Percentiles rank a stretch among this genome's conserved stretches.
phyloP scores from a whole-genome alignment of 1,284 basidiomycete species.

The Cryptococcus jaspeensis region DNA sequence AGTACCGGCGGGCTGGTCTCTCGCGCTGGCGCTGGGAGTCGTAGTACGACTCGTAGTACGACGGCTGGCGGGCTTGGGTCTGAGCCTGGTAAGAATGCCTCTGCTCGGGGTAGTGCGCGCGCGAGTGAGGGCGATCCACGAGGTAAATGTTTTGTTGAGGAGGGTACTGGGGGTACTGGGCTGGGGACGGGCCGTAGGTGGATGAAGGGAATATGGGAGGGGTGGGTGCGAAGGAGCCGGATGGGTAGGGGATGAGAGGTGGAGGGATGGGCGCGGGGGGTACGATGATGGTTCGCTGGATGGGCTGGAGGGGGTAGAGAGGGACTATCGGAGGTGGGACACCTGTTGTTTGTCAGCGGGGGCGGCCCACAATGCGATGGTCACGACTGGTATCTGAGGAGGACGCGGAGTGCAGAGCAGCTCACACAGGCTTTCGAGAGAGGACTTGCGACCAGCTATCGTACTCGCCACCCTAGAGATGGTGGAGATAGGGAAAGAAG shows the following conservation, averaged over 20 bases:
- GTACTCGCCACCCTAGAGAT: too few species aligned
- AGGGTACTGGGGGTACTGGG: neutral
- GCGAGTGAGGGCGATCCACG: too few species aligned
- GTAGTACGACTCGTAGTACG: too few species aligned
- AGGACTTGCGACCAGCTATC: neutral
- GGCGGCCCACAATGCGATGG: too few species aligned
- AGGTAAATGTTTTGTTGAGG: too few species aligned
- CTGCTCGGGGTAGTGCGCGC: too few species aligned
- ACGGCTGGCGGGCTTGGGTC: too few species aligned
- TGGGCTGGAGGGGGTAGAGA: conserved; percentile 2
- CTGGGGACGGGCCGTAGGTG: neutral
- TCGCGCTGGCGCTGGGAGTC: too few species aligned
- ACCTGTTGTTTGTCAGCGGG: neutral
- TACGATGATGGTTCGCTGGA: conserved; percentile 2
- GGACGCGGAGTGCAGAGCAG: neutral
- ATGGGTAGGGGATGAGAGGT: conserved; percentile 12
- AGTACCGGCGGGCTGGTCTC: too few species aligned
- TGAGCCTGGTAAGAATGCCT: too few species aligned
- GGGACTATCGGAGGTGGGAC: conserved; percentile 6
- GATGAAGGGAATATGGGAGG: neutral
- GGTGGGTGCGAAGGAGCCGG: neutral
- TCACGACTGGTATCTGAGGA: too few species aligned
- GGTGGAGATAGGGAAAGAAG: neutral
- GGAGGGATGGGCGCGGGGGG: conserved; percentile 11
- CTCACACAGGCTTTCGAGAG: neutral